phyloP scores from a whole-genome alignment of 2,329 filamentous ascomycete species.

The Epichloe festucae region DNA sequence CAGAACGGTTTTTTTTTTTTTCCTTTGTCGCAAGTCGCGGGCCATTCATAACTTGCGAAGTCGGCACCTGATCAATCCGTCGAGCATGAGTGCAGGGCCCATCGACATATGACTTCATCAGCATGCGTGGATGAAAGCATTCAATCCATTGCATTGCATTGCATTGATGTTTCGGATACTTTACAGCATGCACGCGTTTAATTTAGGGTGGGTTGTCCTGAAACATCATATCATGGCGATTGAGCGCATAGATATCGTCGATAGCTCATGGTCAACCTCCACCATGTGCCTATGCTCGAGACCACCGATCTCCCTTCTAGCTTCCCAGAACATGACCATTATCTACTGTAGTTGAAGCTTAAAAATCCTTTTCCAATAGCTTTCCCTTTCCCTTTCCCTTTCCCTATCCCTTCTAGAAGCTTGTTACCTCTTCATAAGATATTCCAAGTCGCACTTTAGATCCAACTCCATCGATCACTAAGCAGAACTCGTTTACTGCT shows the following conservation, averaged over 20 bases:
- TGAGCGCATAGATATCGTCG: too few species aligned
- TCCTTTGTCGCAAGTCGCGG: too few species aligned
- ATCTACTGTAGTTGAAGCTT: neutral
- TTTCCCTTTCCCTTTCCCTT: neutral
- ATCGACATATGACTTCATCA: too few species aligned
- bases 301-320: neutral
- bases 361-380: neutral
- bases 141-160: too few species aligned
- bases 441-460: neutral
- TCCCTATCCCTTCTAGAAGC: neutral
- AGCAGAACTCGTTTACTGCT: slow-evolving; percentile 25
- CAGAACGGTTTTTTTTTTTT: neutral
- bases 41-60: neutral
- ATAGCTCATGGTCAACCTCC: too few species aligned
- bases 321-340: neutral
- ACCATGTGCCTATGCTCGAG: too few species aligned
- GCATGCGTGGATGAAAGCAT: too few species aligned
- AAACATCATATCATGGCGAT: too few species aligned
- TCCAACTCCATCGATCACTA: neutral
- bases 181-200: too few species aligned
- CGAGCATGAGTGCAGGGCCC: too few species aligned
- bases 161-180: too few species aligned
- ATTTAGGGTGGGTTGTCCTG: too few species aligned
- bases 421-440: neutral
- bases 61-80: neutral